Evolutionary conservation across 2,329 filamentous ascomycete species (phyloP).

Genomic region (Trichoderma citrinoviride): DNA sequence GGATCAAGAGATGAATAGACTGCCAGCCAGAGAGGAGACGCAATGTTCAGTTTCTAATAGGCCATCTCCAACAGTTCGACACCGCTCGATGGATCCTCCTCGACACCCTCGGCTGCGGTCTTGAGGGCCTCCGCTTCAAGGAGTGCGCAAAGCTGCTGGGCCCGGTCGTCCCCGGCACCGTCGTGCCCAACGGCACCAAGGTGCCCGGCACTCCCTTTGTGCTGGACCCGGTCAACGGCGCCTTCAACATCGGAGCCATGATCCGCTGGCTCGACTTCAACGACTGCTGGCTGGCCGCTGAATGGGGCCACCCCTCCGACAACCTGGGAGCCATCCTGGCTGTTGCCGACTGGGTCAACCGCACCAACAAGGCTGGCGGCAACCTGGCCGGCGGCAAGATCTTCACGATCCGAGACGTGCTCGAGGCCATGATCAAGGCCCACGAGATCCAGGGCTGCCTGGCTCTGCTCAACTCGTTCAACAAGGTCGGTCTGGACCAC

Average conservation of each 20-base stretch:
- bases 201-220: conserved; percentile 91
- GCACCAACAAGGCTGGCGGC: conserved; percentile 72
- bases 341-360: conserved; percentile 95
- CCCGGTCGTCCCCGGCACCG: conserved; percentile 83
- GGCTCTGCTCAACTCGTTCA: conserved; percentile 96
- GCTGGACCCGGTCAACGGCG: conserved; percentile 90
- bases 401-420: conserved; percentile 83
- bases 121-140: conserved; percentile 92
- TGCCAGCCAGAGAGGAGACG: no score
- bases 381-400: conserved; percentile 87
- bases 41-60: background rate
- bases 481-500: conserved; percentile 97
- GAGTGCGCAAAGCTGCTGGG: conserved; percentile 95
- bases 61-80: conserved; percentile 64
- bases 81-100: conserved; percentile 96
- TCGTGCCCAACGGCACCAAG: conserved; percentile 86
- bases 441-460: conserved; percentile 98
- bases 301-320: conserved; percentile 98
- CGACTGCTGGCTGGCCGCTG: conserved; percentile 97
- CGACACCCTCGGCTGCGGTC: conserved; percentile 93
- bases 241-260: conserved; percentile 99
- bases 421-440: conserved; percentile 98
- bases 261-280: conserved; percentile 99
- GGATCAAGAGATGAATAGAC: background rate
- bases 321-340: conserved; percentile 96